These are phyloP conservation scores for Magnusiomyces clavatus DNA, from an alignment of 1,139 yeast species.

Conservation along the genomic window DNA sequence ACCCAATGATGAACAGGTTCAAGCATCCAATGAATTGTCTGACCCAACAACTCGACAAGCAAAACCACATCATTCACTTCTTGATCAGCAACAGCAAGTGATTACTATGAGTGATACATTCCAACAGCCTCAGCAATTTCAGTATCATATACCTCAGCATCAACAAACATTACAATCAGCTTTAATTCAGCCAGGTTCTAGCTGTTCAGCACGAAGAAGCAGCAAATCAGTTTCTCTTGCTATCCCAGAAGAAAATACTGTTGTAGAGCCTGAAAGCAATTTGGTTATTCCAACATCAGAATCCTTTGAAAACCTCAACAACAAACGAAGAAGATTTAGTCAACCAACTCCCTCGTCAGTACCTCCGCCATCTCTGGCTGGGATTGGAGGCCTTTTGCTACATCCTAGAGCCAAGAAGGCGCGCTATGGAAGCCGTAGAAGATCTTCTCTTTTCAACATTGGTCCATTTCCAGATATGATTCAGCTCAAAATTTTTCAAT, in stretches of 20 bases:
- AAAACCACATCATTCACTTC: background rate
- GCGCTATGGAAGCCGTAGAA: slow-evolving; percentile 39
- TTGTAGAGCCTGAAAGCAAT: background rate
- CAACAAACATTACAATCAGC: too few relatives aligned
- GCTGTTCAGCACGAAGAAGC: background rate
- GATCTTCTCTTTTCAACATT: slow-evolving; percentile 49
- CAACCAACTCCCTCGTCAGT: slow-evolving; percentile 3
- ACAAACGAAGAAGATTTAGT: background rate
- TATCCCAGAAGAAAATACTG: background rate
- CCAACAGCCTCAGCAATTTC: too few relatives aligned
- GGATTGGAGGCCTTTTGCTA: slow-evolving; percentile 10
- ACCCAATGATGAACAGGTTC: too few relatives aligned
- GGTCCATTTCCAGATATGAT: slow-evolving; percentile 55
- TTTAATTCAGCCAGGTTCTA: too few relatives aligned
- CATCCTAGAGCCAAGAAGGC: slow-evolving; percentile 19
- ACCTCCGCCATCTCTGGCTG: slow-evolving; percentile 1
- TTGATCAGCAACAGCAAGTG: background rate
- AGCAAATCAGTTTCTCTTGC: slow-evolving; percentile 1
- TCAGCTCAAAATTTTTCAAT: slow-evolving; percentile 45
- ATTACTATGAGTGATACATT: too few relatives aligned
- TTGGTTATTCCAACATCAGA: background rate
- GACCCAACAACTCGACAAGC: too few relatives aligned
- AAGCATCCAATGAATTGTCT: too few relatives aligned
- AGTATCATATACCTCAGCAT: too few relatives aligned
- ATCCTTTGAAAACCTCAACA: background rate